Percentiles rank a stretch among this genome's conserved stretches.
phyloP scores from a whole-genome alignment of 305 asterid species.

The Rubia peregrina region DNA sequence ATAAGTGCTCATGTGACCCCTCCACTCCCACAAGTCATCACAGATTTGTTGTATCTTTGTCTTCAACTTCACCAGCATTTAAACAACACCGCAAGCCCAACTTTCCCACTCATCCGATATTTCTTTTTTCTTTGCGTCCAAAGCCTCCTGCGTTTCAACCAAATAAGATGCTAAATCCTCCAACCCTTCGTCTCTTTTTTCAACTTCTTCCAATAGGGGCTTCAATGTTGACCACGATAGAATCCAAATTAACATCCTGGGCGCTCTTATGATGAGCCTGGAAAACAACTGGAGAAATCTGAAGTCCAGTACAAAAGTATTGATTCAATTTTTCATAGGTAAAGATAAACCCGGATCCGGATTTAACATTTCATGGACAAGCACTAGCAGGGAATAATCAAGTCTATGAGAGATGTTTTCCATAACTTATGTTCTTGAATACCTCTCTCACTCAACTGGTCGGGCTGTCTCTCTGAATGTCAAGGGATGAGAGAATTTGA shows the following conservation, averaged over 20 bases:
- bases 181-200: no score
- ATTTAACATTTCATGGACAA: not conserved
- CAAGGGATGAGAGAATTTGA: no score
- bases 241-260: not conserved
- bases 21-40: not conserved
- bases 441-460: no score
- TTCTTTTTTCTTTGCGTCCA: not conserved
- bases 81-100: not conserved
- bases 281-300: constrained; percentile 3
- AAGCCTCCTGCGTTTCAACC: no score
- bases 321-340: not conserved
- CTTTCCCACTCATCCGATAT: no score
- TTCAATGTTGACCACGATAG: not conserved
- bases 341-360: not conserved
- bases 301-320: not conserved
- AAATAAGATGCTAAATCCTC: no score
- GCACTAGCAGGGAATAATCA: no score
- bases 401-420: no score
- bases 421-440: no score
- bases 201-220: not conserved
- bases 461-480: no score
- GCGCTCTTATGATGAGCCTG: not conserved
- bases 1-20: no score
- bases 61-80: not conserved
- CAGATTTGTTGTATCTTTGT: not conserved